These are phyloP conservation scores for Ogataea methanolica DNA, from an alignment of 805 yeast species.

Conservation along the genomic window DNA sequence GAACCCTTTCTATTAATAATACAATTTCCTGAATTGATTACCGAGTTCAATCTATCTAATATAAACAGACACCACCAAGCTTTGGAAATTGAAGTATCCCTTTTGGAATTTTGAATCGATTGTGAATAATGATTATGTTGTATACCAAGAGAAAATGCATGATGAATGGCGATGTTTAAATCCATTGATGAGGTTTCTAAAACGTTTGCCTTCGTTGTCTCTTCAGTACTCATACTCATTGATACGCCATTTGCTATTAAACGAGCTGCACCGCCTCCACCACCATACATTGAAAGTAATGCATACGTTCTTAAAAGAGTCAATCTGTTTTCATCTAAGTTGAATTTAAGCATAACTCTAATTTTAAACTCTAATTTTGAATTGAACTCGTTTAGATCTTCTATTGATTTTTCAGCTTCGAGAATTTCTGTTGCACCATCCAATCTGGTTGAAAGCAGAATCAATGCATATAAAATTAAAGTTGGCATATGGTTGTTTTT, in stretches of 20 bases:
- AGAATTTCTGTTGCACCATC: constrained; percentile 28
- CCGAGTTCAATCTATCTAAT: constrained; percentile 34
- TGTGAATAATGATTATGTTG: constrained; percentile 27
- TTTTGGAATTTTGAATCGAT: constrained; percentile 6
- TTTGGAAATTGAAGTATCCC: constrained; percentile 17
- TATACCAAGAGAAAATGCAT: constrained; percentile 34
- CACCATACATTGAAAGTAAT: constrained; percentile 33
- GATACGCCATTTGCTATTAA: neutral
- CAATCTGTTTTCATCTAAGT: constrained; percentile 34
- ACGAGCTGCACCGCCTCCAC: constrained; percentile 24
- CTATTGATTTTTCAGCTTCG: constrained; percentile 15
- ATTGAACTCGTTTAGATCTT: constrained; percentile 18
- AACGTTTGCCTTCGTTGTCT: constrained; percentile 1
- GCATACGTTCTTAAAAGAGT: constrained; percentile 34
- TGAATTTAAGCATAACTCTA: constrained; percentile 33
- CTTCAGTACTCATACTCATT: constrained; percentile 4
- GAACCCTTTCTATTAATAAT: constrained; percentile 36
- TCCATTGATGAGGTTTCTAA: constrained; percentile 33
- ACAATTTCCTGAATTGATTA: constrained; percentile 36
- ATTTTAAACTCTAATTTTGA: constrained; percentile 28
- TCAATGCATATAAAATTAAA: constrained; percentile 37
- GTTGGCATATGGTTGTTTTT: constrained; percentile 34
- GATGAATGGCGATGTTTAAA: constrained; percentile 33
- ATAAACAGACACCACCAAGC: constrained; percentile 40
- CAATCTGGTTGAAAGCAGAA: constrained; percentile 39